These are phyloP conservation scores for Hanseniaspora occidentalis DNA, from an alignment of 805 yeast genomes.

Conservation along the genomic window DNA sequence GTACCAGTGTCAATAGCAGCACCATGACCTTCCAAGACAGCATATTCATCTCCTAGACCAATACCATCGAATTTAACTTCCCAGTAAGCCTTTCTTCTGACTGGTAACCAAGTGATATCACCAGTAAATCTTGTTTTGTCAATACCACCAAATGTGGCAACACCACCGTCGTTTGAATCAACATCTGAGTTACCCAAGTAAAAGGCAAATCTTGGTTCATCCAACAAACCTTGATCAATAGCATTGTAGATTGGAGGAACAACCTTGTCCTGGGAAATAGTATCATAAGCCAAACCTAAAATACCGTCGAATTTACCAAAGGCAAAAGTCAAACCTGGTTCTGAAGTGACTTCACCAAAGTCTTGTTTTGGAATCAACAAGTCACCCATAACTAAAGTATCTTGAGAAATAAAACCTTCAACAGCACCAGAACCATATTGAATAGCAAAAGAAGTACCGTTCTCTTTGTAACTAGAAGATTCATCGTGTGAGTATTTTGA, in stretches of 20 bases:
- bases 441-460: slow-evolving; percentile 77
- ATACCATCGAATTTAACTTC: slow-evolving; percentile 89
- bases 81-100: slow-evolving; percentile 99
- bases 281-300: slow-evolving; percentile 84
- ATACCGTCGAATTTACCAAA: slow-evolving; percentile 98
- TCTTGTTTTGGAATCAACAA: slow-evolving; percentile 78
- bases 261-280: slow-evolving; percentile 77
- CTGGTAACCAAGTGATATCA: slow-evolving; percentile 88
- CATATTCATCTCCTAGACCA: slow-evolving; percentile 85
- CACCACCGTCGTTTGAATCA: slow-evolving; percentile 66
- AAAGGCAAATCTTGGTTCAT: slow-evolving; percentile 78
- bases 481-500: slow-evolving; percentile 74
- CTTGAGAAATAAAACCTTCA: slow-evolving; percentile 87
- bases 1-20: slow-evolving; percentile 99
- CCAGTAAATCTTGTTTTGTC: slow-evolving; percentile 70
- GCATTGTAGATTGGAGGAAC: slow-evolving; percentile 95
- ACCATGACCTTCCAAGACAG: slow-evolving; percentile 70
- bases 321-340: slow-evolving; percentile 96
- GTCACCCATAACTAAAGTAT: slow-evolving; percentile 69
- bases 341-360: slow-evolving; percentile 94
- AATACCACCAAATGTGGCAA: slow-evolving; percentile 91
- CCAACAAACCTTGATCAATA: slow-evolving; percentile 65
- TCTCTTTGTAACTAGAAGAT: slow-evolving; percentile 75
- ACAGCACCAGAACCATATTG: slow-evolving; percentile 88
- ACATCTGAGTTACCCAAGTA: slow-evolving; percentile 70